Evolutionary conservation across 192 early-diverging fungal genomes (phyloP), one percentile per base, ranked within the genome.

Genomic region (Geranomyces michiganensis): DNA sequence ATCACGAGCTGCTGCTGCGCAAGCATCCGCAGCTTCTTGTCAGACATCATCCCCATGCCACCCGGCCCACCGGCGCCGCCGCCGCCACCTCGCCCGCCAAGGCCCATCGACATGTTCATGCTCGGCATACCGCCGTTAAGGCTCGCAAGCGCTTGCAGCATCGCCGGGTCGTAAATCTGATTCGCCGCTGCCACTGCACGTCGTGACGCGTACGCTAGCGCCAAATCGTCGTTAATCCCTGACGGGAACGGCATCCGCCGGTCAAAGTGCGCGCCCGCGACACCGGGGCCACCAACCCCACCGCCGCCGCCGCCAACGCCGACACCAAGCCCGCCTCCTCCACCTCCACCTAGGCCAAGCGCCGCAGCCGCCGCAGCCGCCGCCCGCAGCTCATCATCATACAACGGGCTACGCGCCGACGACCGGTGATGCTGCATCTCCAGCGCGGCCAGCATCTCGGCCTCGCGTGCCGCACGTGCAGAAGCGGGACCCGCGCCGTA

Each of bases 21-120:
- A 17, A 77, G 73, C 44, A 80, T 68, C 17, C 67, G 70, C 33
- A 76, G 29, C 56, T 74, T 69, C 56, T 82, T 75, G 4, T 76
- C 69, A 17, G 76, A 72, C 24, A 68, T 56, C 41, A 63, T 43
- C 30, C 49, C 66, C 17, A 31, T 41, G 15, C 68, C 33, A n/a
- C 67, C 33, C n/a, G n/a, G n/a, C n/a, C n/a, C n/a, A n/a, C n/a
- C n/a, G n/a, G n/a, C 26, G 26, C n/a, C 62, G n/a, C 70, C 70
- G 3, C 24, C 32, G 47, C 58, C 70, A 30, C 31, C 32, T 4
- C n/a, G 47, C 12, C 69, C 53, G 26, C 60, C 62, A 24, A 21
- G 55, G 13, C 65, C 65, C 49, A 66, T 58, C 22, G 24, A 24
- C 59, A 62, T 64, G 62, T 51, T 48, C 62, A 72, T 65, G 21